phyloP scores from a whole-genome alignment of 257 asterid species.

The Eustoma russellianum region DNA sequence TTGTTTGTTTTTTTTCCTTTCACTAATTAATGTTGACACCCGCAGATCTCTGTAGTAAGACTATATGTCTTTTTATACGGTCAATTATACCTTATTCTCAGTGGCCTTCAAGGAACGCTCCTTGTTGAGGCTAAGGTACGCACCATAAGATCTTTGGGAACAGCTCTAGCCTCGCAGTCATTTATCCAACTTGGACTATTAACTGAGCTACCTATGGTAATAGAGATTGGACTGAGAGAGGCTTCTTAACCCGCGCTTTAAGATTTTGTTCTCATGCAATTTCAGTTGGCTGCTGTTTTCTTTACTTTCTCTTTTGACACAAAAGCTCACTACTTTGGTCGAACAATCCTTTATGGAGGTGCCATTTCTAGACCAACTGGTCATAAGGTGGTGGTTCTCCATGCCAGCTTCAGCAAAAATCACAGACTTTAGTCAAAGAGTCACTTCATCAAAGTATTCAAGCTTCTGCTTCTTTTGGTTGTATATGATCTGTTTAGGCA shows the following conservation, averaged over 20 bases:
- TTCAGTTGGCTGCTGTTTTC: conserved; percentile 91
- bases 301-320: conserved; percentile 88
- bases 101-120: conserved; percentile 77
- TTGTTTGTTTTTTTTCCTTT: no score
- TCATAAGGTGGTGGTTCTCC: conserved; percentile 83
- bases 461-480: conserved; percentile 62
- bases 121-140: conserved; percentile 64
- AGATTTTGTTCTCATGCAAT: conserved; percentile 91
- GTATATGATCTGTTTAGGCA: conserved; percentile 70
- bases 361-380: conserved; percentile 95
- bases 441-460: conserved; percentile 86
- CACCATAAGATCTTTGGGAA: conserved; percentile 65
- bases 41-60: conserved; percentile 78
- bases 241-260: conserved; percentile 78
- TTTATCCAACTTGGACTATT: conserved; percentile 91
- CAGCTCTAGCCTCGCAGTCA: conserved; percentile 93
- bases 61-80: conserved; percentile 86
- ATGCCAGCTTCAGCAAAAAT: conserved; percentile 76
- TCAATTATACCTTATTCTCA: conserved; percentile 84
- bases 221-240: conserved; percentile 86
- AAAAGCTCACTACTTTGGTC: conserved; percentile 84
- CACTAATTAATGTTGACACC: no score
- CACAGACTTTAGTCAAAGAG: conserved; percentile 84
- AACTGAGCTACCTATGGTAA: conserved; percentile 92
- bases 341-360: conserved; percentile 96